Base-by-base conservation (phyloP, 139 green algal species). In the Coccomyxa sp. region DNA sequence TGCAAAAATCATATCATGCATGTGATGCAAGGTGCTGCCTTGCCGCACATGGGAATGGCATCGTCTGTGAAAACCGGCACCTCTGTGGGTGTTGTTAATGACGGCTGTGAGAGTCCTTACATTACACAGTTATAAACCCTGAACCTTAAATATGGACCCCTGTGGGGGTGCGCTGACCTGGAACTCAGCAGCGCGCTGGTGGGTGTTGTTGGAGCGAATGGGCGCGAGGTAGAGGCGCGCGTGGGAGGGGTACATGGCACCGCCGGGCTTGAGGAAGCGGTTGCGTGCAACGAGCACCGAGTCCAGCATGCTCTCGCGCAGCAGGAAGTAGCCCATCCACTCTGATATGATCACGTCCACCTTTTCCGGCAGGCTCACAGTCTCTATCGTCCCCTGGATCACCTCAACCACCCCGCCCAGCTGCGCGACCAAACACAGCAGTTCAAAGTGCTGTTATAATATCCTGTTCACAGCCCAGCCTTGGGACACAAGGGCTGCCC, bases 291-390 rank as follows among this genome's bases (percentile, higher is more conserved):
- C 86, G 38, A 99, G 84, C 57, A 99, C 96, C 27, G 86, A 94
- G 90, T 99, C 97, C 66, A 99, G 91, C 97, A 99, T 99, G 79
- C 84, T 93, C 90, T 99, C 97, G 31, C 95, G 88, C 85, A 98
- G 86, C 81, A 99, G 86, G 85, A 99, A 98, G 89, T 98, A 98
- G 92, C 89, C 95, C 94, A 98, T 98, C 94, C 93, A 98, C 87
- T 96, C 91, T n/a, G 75, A 84, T 63, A 99, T 96, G 86, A 99
- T 98, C 86, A 99, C 94, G 90, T 99, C 96, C 28, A 97, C 95
- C 91, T 99, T 97, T 88, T 99, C 97, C n/a, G 97, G 97, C 45
- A 99, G 86, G 67, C 92, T 83, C 23, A 98, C 93, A 27, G 92
- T 93, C 90, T 99, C 97, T 14, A 99, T 94, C 32, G 90, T 96